Conservation (phyloP, 108 stramenopile species). For the Fragilaria radians region DNA sequence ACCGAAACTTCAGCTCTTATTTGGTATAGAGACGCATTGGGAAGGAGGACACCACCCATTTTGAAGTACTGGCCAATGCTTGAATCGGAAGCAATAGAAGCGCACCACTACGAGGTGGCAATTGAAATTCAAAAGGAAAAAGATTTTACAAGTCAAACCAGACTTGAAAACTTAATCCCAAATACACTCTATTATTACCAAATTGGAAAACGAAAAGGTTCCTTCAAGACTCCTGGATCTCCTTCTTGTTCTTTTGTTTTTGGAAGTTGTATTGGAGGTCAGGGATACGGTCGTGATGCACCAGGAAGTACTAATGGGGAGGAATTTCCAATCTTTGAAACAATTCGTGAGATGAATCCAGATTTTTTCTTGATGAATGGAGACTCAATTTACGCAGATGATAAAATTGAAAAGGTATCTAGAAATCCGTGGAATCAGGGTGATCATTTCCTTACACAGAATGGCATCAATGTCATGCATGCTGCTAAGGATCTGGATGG, state of each 20-base stretch:
- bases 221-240: constrained; percentile 5
- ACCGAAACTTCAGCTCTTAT: constrained; percentile 7
- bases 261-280: constrained; percentile 13
- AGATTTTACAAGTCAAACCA: neutral
- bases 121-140: neutral
- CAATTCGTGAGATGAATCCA: constrained; percentile 30
- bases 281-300: constrained; percentile 38
- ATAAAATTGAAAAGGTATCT: constrained; percentile 20
- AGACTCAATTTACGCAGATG: constrained; percentile 34
- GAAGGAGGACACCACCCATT: neutral
- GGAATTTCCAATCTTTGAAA: constrained; percentile 37
- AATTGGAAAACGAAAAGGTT: constrained; percentile 5
- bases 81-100: neutral
- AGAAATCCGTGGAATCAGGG: constrained; percentile 10
- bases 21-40: constrained; percentile 8
- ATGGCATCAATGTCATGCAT: constrained; percentile 26
- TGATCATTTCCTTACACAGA: constrained; percentile 25
- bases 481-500: constrained; percentile 29
- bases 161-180: neutral
- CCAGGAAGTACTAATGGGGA: constrained; percentile 17
- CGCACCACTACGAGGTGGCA: neutral
- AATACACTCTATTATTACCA: neutral
- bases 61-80: neutral
- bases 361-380: constrained; percentile 39
- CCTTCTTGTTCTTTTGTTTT: neutral